Conservation (phyloP, 1,139 yeast species). For the Sugiyamaella japonica region DNA sequence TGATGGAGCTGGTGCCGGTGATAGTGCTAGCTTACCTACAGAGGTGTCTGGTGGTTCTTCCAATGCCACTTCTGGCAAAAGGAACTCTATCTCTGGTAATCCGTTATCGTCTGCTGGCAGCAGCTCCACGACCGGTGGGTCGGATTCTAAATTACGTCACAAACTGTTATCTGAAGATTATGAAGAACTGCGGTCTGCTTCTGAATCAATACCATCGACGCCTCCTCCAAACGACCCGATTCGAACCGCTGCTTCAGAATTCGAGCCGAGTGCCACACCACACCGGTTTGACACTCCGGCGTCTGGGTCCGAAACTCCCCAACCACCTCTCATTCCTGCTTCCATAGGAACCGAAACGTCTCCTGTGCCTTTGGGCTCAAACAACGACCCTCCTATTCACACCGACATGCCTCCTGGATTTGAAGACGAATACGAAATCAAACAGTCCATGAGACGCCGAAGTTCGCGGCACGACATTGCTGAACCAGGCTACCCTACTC, state of each 20-base stretch:
- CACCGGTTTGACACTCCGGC: slow-evolving; percentile 26
- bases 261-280: slow-evolving; percentile 11
- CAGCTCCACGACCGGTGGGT: no score
- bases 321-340: slow-evolving; percentile 11
- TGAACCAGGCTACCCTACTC: slow-evolving; percentile 19
- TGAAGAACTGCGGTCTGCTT: neutral
- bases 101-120: no score
- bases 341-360: neutral
- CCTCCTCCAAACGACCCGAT: slow-evolving; percentile 14
- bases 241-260: slow-evolving; percentile 11
- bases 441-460: slow-evolving; percentile 15
- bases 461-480: slow-evolving; percentile 21
- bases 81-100: neutral
- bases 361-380: neutral
- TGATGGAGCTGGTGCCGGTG: neutral
- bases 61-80: neutral
- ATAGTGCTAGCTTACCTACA: neutral
- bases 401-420: slow-evolving; percentile 52
- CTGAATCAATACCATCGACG: slow-evolving; percentile 9
- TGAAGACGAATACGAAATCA: slow-evolving; percentile 57
- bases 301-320: slow-evolving; percentile 8
- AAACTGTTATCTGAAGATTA: neutral
- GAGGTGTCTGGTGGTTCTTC: neutral
- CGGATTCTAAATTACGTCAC: neutral
- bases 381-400: slow-evolving; percentile 9